These are phyloP conservation scores for Coleophoma crateriformis DNA, from an alignment of 2,329 filamentous ascomycete species.

Conservation along the genomic window DNA sequence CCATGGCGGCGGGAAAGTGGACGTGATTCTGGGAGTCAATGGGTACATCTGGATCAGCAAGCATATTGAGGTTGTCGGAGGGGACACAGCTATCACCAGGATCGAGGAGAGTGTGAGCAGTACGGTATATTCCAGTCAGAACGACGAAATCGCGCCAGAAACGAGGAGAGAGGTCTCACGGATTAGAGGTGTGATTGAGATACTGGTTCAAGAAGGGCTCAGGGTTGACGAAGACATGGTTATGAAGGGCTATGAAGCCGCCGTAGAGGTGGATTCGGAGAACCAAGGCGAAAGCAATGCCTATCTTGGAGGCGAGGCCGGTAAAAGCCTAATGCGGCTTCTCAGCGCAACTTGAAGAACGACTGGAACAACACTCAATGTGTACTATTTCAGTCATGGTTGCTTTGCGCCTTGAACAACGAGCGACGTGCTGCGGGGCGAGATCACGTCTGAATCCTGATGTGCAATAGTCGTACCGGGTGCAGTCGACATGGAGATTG, in stretches of 20 bases:
- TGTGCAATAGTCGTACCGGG: too few relatives aligned
- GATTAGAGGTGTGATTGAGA: slow-evolving; percentile 73
- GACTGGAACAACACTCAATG: slow-evolving; percentile 4
- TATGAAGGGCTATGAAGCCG: slow-evolving; percentile 73
- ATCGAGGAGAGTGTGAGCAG: slow-evolving; percentile 83
- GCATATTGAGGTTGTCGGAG: slow-evolving; percentile 60
- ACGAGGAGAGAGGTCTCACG: slow-evolving; percentile 86
- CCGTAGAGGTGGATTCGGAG: slow-evolving; percentile 65
- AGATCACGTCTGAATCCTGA: too few relatives aligned
- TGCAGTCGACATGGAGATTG: too few relatives aligned
- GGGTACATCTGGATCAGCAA: slow-evolving; percentile 95
- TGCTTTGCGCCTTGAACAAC: background rate
- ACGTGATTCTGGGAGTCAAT: slow-evolving; percentile 89
- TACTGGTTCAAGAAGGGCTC: slow-evolving; percentile 75
- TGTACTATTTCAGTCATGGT: background rate
- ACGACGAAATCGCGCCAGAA: slow-evolving; percentile 72
- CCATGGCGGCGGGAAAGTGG: slow-evolving; percentile 59
- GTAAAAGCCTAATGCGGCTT: slow-evolving; percentile 24
- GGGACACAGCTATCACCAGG: slow-evolving; percentile 60
- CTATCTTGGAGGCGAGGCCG: slow-evolving; percentile 52
- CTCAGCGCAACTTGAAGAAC: slow-evolving; percentile 13
- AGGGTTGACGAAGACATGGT: slow-evolving; percentile 90
- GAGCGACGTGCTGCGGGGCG: too few relatives aligned
- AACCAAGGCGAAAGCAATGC: slow-evolving; percentile 49
- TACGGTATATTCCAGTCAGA: slow-evolving; percentile 91